Evolutionary conservation across 1,284 basidiomycete genomes (phyloP).

Genomic region (Malassezia sympodialis): DNA sequence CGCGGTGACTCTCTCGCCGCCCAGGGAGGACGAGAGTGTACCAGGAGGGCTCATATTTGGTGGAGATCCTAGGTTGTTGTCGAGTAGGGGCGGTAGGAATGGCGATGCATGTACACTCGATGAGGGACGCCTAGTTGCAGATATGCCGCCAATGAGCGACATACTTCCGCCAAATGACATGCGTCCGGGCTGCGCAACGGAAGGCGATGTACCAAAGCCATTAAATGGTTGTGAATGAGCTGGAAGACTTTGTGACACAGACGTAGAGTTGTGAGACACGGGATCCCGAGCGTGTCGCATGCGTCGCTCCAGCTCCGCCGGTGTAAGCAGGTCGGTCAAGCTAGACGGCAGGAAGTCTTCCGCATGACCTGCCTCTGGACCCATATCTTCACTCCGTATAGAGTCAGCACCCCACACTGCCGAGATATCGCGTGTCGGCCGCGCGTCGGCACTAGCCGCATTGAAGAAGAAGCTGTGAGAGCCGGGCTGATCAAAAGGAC

Average conservation of each 20-base stretch:
- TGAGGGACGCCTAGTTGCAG: not conserved
- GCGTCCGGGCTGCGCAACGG: not conserved
- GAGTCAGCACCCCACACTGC: not conserved
- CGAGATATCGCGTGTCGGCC: not conserved
- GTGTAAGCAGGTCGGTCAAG: constrained; percentile 43
- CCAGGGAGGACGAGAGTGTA: constrained; percentile 2
- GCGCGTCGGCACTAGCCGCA: constrained; percentile 2
- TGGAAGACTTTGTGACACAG: constrained; percentile 33
- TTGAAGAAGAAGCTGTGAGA: constrained; percentile 39
- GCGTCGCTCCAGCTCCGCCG: constrained; percentile 41
- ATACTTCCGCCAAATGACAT: not conserved
- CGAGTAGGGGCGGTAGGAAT: constrained; percentile 1
- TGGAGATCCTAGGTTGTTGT: not conserved
- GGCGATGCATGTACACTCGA: constrained; percentile 13
- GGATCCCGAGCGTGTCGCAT: constrained; percentile 20
- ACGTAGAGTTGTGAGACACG: constrained; percentile 18
- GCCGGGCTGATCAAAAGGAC: constrained; percentile 44
- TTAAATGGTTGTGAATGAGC: constrained; percentile 15
- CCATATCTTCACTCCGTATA: constrained; percentile 20
- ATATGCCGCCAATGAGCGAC: not conserved
- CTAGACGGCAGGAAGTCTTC: constrained; percentile 53
- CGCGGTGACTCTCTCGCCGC: constrained; percentile 7
- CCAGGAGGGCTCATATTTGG: constrained; percentile 2
- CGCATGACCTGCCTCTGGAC: constrained; percentile 23
- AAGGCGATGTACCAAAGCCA: constrained; percentile 1